These are phyloP conservation scores for Claviceps cyperi DNA, from an alignment of 2,329 filamentous ascomycete genomes.

Conservation along the genomic window DNA sequence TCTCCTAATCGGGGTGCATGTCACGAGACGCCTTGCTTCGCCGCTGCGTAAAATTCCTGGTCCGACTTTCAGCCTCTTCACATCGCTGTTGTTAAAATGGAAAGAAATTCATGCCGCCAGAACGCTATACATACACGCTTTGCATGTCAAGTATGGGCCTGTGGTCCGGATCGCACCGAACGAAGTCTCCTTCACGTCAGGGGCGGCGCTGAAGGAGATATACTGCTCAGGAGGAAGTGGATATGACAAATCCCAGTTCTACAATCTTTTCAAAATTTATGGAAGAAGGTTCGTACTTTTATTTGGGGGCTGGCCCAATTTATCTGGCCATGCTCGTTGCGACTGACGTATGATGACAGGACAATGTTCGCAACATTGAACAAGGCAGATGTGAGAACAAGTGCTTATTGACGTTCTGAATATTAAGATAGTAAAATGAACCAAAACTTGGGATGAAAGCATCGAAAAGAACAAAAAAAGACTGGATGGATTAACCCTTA, in stretches of 20 bases:
- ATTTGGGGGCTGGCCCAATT: neutral
- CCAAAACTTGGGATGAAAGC: neutral
- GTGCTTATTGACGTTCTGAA: neutral
- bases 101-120: constrained; percentile 40
- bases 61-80: constrained; percentile 32
- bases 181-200: constrained; percentile 29
- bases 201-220: constrained; percentile 26
- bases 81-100: constrained; percentile 36
- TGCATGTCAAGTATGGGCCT: constrained; percentile 27
- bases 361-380: constrained; percentile 47
- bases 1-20: constrained; percentile 12
- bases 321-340: neutral
- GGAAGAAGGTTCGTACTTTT: constrained; percentile 31
- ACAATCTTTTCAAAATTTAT: constrained; percentile 44
- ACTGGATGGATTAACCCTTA: neutral
- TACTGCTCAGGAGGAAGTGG: constrained; percentile 48
- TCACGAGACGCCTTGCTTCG: constrained; percentile 17
- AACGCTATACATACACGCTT: constrained; percentile 40
- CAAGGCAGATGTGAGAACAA: constrained; percentile 32
- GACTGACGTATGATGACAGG: constrained; percentile 14
- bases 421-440: too few relatives aligned
- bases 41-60: constrained; percentile 31
- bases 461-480: neutral
- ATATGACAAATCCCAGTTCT: constrained; percentile 52
- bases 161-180: constrained; percentile 32